Evolutionary conservation across 2,329 filamentous ascomycete genomes (phyloP), one percentile per base, ranked within the genome.

Genomic region (Paecilomyces formosus): DNA sequence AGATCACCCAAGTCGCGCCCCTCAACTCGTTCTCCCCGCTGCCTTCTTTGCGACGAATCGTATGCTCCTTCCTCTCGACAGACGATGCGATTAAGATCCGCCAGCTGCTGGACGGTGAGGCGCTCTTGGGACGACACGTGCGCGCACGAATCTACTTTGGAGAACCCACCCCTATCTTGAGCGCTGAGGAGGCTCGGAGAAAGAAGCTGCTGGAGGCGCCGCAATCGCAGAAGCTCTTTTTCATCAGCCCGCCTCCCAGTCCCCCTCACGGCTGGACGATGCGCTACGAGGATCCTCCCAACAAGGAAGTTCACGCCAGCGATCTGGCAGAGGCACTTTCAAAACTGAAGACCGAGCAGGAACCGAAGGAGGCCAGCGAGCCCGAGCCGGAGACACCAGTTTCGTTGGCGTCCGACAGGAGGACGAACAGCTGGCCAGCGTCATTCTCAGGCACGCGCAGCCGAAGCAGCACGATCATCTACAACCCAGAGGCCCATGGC

Each of bases 201-300:
- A 72, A 68, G 53, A 77, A 79, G 55, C 78, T 83, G 58, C 76
- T 85, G 9, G 74, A 82, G 58, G 78, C 80, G 4, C 85, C 85
- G 1, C 80, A 85, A 58, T 75, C 78, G 55, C 79, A 84, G 59
- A 86, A 85, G 67, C 74, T 87, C 52, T 87, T 87, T 78, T 87
- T 88, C 72, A 87, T 88, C 72, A 81, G 78, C 52, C 85, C 85
- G 55, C 85, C 85, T 12, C 85, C 85, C 0, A 81, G 77, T 60
- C 85, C 85, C 53, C 85, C 85, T 1, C 82, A 85, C 69, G 85
- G 85, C 54, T 88, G 85, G 85, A 82, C 84, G 69, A 79, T 84
- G 75, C 79, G 80, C 60, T 79, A 82, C 58, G 85, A 88, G 67
- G 85, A 84, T 26, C 82, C 85, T 11, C 85, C 85, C 5, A 88